A percentile compares a stretch with the other conserved stretches of the same genome.
Conservation (phyloP, 75 land plant species). For the Ceratopteris richardii region DNA sequence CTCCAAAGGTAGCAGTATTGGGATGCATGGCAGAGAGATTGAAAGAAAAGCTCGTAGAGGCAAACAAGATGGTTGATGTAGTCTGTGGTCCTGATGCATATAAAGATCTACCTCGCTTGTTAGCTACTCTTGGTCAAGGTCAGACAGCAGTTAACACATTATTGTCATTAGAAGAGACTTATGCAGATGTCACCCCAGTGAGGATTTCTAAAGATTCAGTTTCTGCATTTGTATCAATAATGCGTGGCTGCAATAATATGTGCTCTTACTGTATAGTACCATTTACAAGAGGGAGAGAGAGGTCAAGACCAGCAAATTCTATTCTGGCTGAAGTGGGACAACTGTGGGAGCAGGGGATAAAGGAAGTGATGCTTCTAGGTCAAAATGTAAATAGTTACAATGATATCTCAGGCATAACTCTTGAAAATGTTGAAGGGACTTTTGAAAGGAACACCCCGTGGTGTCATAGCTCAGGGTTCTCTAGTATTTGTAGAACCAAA, state of each 20-base stretch:
- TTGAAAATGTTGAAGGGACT: slow-evolving; percentile 18
- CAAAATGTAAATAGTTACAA: slow-evolving; percentile 99
- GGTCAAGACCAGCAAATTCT: slow-evolving; percentile 91
- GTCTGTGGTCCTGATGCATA: slow-evolving; percentile 99
- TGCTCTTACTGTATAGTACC: slow-evolving; percentile 99
- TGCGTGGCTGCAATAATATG: slow-evolving; percentile 99
- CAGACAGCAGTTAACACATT: slow-evolving; percentile 94
- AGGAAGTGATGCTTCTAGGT: slow-evolving; percentile 89
- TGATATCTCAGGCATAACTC: slow-evolving; percentile 40
- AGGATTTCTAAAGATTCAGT: slow-evolving; percentile 82
- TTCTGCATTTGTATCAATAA: slow-evolving; percentile 93
- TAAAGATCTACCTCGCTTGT: slow-evolving; percentile 76
- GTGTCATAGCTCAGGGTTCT: slow-evolving; percentile 79
- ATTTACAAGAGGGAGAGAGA: slow-evolving; percentile 95
- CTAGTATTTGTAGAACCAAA: slow-evolving; percentile 66
- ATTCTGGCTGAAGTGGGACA: slow-evolving; percentile 90
- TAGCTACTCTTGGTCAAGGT: slow-evolving; percentile 83
- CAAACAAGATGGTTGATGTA: slow-evolving; percentile 99
- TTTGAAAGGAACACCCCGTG: slow-evolving; percentile 42
- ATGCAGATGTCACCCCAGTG: slow-evolving; percentile 96
- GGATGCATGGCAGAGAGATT: slow-evolving; percentile 99
- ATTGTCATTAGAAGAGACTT: slow-evolving; percentile 95
- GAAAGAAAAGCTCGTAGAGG: slow-evolving; percentile 87
- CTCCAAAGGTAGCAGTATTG: slow-evolving; percentile 89
- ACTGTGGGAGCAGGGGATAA: slow-evolving; percentile 82